Evolutionary conservation across 306 rosid species (phyloP).

Genomic region (Styphnolobium japonicum): DNA sequence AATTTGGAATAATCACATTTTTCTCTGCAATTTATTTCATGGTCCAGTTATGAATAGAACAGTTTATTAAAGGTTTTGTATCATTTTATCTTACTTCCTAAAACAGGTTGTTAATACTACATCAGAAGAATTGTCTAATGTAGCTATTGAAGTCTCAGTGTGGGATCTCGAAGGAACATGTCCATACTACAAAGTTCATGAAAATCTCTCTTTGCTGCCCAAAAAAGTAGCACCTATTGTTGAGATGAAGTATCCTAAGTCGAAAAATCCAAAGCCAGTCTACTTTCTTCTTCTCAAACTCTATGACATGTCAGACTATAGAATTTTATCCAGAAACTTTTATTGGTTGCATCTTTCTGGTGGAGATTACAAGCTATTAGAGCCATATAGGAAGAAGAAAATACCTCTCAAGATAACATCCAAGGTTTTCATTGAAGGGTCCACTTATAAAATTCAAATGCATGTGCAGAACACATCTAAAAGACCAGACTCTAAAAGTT

Average conservation of each 20-base stretch:
- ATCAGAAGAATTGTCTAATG: slow-evolving; percentile 56
- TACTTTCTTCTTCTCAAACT: slow-evolving; percentile 95
- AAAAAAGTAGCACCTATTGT: slow-evolving; percentile 57
- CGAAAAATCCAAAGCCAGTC: slow-evolving; percentile 66
- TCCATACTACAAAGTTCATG: slow-evolving; percentile 60
- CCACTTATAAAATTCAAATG: slow-evolving; percentile 60
- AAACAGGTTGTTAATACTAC: slow-evolving; percentile 88
- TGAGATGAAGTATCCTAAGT: slow-evolving; percentile 83
- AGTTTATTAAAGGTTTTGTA: background rate
- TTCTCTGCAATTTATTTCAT: background rate
- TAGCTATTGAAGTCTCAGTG: slow-evolving; percentile 78
- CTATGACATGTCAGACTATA: slow-evolving; percentile 52
- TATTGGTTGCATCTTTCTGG: slow-evolving; percentile 85
- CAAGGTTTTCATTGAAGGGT: slow-evolving; percentile 50
- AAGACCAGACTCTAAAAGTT: slow-evolving; percentile 35
- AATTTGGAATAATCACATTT: background rate
- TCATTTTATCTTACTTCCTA: slow-evolving; percentile 33
- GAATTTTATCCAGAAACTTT: slow-evolving; percentile 76
- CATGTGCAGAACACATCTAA: slow-evolving; percentile 65
- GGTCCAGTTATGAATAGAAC: slow-evolving; percentile 7
- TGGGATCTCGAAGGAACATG: slow-evolving; percentile 93
- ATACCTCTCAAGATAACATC: slow-evolving; percentile 76
- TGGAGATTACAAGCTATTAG: slow-evolving; percentile 81
- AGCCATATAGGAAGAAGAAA: slow-evolving; percentile 61
- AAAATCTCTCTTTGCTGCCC: slow-evolving; percentile 57